phyloP scores from a whole-genome alignment of 257 asterid species.

The Lithospermum erythrorhizon region DNA sequence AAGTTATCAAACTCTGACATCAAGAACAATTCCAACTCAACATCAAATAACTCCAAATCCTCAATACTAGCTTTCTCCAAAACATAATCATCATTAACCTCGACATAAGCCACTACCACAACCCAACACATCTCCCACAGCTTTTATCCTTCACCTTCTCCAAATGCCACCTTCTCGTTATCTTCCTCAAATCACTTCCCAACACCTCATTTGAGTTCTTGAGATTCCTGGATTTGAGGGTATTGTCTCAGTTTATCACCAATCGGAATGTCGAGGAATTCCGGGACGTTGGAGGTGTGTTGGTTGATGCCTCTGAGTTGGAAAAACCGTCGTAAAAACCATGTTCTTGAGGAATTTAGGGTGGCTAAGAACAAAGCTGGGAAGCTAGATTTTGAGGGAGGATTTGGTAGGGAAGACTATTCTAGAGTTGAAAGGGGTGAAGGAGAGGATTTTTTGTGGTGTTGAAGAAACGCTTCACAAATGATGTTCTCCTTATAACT shows the following conservation, averaged over 20 bases:
- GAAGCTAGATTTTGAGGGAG: constrained; percentile 42
- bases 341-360: too few relatives aligned
- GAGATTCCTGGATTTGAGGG: constrained; percentile 31
- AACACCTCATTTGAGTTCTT: constrained; percentile 20
- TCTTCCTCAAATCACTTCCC: constrained; percentile 25
- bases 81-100: too few relatives aligned
- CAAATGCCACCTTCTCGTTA: constrained; percentile 37
- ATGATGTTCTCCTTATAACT: constrained; percentile 18
- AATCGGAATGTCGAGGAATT: constrained; percentile 21
- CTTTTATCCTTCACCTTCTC: constrained; percentile 31
- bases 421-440: constrained; percentile 13
- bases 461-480: constrained; percentile 20
- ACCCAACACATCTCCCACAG: constrained; percentile 36
- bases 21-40: too few relatives aligned
- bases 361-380: too few relatives aligned
- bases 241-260: constrained; percentile 59
- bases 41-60: too few relatives aligned
- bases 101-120: too few relatives aligned
- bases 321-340: too few relatives aligned
- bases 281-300: constrained; percentile 2
- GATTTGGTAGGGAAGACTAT: constrained; percentile 29
- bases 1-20: too few relatives aligned
- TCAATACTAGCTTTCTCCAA: too few relatives aligned
- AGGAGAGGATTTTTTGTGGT: neutral
- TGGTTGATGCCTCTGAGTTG: too few relatives aligned